A percentile compares a stretch with the other conserved stretches of the same genome.
These are phyloP conservation scores for Rachicladosporium sp. DNA, from an alignment of 2,329 filamentous ascomycete species.

Conservation along the genomic window DNA sequence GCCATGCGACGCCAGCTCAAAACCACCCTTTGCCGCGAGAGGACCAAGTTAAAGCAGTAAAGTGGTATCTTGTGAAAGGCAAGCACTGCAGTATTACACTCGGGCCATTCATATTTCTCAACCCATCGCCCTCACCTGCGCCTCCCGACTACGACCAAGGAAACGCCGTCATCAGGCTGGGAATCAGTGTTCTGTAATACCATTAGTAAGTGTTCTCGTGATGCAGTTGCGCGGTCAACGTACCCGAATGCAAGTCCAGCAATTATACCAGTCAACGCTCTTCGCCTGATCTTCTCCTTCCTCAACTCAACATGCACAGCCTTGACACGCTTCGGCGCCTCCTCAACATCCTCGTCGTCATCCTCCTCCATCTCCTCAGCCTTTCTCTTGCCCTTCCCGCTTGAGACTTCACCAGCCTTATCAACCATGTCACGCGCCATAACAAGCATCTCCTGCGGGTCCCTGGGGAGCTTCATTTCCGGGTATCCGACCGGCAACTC, in stretches of 20 bases:
- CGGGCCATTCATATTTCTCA: too few species aligned
- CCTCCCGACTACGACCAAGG: constrained; percentile 7
- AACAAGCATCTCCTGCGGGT: constrained; percentile 71
- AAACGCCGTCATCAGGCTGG: constrained; percentile 15
- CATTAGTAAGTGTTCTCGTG: too few species aligned
- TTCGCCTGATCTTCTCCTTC: constrained; percentile 75
- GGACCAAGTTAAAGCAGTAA: too few species aligned
- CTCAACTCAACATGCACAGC: constrained; percentile 64
- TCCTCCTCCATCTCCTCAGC: constrained; percentile 50
- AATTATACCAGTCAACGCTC: constrained; percentile 73
- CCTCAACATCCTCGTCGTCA: constrained; percentile 30
- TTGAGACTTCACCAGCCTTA: constrained; percentile 45
- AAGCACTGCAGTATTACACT: too few species aligned
- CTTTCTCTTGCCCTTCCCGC: constrained; percentile 54
- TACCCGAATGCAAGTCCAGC: constrained; percentile 86
- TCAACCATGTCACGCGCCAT: constrained; percentile 83
- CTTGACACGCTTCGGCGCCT: constrained; percentile 56
- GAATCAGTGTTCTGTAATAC: constrained; percentile 16
- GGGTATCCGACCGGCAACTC: constrained; percentile 58
- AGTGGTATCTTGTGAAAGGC: too few species aligned
- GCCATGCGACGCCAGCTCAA: too few species aligned
- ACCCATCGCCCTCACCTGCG: too few species aligned
- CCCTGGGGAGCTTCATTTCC: constrained; percentile 61
- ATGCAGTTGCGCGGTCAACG: constrained; percentile 29
- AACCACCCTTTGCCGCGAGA: too few species aligned